These are phyloP conservation scores for Cercospora sp. DNA, from an alignment of 2,329 filamentous ascomycete genomes.

Conservation along the genomic window DNA sequence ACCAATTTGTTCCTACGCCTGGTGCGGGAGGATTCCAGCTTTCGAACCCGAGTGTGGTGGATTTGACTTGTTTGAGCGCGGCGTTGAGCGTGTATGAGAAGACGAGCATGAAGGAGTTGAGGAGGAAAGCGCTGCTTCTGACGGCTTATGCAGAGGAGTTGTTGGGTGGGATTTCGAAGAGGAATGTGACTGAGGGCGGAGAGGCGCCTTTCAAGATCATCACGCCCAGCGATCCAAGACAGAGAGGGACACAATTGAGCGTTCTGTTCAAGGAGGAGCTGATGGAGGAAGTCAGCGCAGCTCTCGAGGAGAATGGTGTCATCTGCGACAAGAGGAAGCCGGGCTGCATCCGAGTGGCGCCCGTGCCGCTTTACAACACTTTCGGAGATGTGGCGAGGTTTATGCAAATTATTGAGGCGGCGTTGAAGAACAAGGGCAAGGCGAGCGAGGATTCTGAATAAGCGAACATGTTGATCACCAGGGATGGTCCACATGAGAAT, in stretches of 20 bases:
- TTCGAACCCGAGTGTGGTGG: conserved; percentile 78
- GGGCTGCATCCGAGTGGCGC: conserved; percentile 79
- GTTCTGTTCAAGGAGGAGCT: conserved; percentile 67
- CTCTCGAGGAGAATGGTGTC: conserved; percentile 67
- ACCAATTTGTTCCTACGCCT: conserved; percentile 71
- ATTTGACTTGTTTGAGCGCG: conserved; percentile 70
- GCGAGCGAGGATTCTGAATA: not conserved
- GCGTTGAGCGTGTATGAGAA: conserved; percentile 71
- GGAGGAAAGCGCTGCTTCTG: conserved; percentile 68
- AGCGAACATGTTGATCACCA: not conserved
- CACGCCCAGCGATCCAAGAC: conserved; percentile 66
- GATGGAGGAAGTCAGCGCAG: conserved; percentile 64
- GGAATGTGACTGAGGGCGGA: conserved; percentile 19
- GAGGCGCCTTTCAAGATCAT: conserved; percentile 52
- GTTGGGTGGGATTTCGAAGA: conserved; percentile 42
- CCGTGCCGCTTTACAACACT: conserved; percentile 79
- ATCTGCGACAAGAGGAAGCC: conserved; percentile 83
- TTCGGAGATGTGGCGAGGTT: conserved; percentile 72
- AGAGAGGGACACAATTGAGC: conserved; percentile 76
- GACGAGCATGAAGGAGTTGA: conserved; percentile 67
- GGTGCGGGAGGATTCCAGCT: conserved; percentile 81
- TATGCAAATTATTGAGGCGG: conserved; percentile 54
- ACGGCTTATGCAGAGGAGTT: conserved; percentile 77
- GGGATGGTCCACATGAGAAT: not conserved
- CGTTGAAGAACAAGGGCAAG: conserved; percentile 29